A percentile compares a stretch with the other conserved stretches of the same genome.
Conservation (phyloP, 768 basidiomycete species). For the Multifurca ochricompacta region DNA sequence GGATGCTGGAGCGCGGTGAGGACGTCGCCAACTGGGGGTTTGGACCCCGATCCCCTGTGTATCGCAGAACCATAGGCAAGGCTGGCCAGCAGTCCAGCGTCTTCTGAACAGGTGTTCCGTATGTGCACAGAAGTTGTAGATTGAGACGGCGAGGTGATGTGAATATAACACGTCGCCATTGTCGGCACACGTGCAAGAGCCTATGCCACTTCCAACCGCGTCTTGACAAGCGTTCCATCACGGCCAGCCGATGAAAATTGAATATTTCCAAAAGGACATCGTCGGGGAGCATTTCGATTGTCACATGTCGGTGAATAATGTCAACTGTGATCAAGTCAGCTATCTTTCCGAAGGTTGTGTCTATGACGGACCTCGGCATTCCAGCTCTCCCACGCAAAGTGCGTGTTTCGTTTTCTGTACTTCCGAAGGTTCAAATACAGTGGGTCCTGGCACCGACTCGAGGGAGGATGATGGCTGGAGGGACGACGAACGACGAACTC, state of each 20-base stretch:
- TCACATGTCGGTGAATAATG: neutral
- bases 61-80: neutral
- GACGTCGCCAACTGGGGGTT: neutral
- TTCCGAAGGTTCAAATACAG: too few relatives aligned
- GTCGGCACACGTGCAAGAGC: neutral
- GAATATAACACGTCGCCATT: neutral
- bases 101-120: neutral
- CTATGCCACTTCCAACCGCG: constrained; percentile 5
- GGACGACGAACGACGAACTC: too few relatives aligned
- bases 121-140: neutral
- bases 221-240: neutral
- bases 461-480: too few relatives aligned
- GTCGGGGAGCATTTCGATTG: neutral
- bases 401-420: too few relatives aligned
- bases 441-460: too few relatives aligned
- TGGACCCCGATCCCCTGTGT: neutral
- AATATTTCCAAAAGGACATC: neutral
- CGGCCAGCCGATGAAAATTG: neutral
- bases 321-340: too few relatives aligned
- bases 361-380: too few relatives aligned
- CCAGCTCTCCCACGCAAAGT: too few relatives aligned
- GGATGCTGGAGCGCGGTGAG: neutral
- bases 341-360: too few relatives aligned
- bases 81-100: neutral
- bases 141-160: neutral